Conservation (phyloP, 2,329 filamentous ascomycete species). For the Xylariaceae sp. region DNA sequence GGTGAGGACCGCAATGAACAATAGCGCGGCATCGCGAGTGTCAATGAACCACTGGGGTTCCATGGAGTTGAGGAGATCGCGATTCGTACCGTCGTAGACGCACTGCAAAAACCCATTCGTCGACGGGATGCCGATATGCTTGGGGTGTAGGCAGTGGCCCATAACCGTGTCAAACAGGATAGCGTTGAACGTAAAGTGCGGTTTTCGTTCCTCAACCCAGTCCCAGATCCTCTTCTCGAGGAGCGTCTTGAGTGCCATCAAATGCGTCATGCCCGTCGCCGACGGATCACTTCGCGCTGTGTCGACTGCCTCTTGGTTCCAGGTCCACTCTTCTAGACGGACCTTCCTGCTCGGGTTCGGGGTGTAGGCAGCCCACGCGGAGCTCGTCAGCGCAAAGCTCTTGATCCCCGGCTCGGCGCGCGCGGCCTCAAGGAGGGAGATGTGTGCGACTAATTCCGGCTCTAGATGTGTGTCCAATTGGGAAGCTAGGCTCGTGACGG, state of each 20-base stretch:
- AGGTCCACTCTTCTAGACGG: background rate
- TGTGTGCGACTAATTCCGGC: background rate
- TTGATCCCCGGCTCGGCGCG: background rate
- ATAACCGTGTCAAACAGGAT: background rate
- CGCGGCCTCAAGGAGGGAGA: background rate
- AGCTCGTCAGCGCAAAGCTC: background rate
- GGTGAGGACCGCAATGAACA: slow-evolving; percentile 25
- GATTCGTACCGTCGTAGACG: background rate
- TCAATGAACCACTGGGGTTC: slow-evolving; percentile 1
- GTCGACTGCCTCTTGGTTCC: slow-evolving; percentile 1
- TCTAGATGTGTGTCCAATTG: background rate
- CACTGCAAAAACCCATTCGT: background rate
- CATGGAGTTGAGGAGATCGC: background rate
- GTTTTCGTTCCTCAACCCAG: background rate
- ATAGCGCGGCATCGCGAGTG: background rate
- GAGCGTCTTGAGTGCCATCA: background rate
- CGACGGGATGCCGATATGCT: background rate
- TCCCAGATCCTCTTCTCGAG: slow-evolving; percentile 1
- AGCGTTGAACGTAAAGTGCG: background rate
- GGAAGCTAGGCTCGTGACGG: background rate
- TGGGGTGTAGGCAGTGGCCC: background rate
- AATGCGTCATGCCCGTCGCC: background rate
- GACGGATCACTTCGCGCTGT: background rate
- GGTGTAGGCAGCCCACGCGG: background rate
- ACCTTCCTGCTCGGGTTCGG: background rate